Evolutionary conservation across 2,329 filamentous ascomycete genomes (phyloP).

Genomic region (Colletotrichum coccodes): DNA sequence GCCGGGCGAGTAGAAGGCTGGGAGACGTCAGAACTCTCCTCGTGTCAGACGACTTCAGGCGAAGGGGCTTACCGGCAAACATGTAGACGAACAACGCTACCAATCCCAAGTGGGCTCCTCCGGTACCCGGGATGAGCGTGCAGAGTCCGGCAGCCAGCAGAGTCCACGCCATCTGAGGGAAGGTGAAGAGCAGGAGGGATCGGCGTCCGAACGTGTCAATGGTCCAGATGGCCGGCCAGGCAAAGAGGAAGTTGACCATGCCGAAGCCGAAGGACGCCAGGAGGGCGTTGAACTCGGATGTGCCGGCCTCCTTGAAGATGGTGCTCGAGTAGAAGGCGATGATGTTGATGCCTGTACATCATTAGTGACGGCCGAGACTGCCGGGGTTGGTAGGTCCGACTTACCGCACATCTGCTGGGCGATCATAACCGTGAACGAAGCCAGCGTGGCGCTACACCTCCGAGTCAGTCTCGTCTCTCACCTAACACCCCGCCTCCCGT

Average conservation of each 20-base stretch:
- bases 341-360: slow-evolving; percentile 49
- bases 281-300: slow-evolving; percentile 45
- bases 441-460: slow-evolving; percentile 65
- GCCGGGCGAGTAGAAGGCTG: slow-evolving; percentile 70
- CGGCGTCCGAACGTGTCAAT: slow-evolving; percentile 75
- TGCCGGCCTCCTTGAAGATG: slow-evolving; percentile 56
- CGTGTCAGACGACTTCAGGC: not conserved
- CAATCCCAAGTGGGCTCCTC: slow-evolving; percentile 58
- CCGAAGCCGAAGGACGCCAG: slow-evolving; percentile 68
- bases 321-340: slow-evolving; percentile 60
- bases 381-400: not conserved
- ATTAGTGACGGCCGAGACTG: not conserved
- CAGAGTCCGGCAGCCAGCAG: slow-evolving; percentile 56
- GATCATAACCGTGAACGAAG: slow-evolving; percentile 76
- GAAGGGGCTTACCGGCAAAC: slow-evolving; percentile 58
- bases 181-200: slow-evolving; percentile 70
- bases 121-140: slow-evolving; percentile 44
- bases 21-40: not conserved
- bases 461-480: not conserved
- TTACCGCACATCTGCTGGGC: slow-evolving; percentile 69
- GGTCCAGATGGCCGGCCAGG: slow-evolving; percentile 72
- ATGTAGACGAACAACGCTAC: slow-evolving; percentile 74
- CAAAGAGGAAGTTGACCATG: slow-evolving; percentile 67
- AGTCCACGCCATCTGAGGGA: slow-evolving; percentile 74
- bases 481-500: not conserved